phyloP scores from a whole-genome alignment of 225 moss, liverwort and hornwort genomes.

The Sphagnum tenellum region DNA sequence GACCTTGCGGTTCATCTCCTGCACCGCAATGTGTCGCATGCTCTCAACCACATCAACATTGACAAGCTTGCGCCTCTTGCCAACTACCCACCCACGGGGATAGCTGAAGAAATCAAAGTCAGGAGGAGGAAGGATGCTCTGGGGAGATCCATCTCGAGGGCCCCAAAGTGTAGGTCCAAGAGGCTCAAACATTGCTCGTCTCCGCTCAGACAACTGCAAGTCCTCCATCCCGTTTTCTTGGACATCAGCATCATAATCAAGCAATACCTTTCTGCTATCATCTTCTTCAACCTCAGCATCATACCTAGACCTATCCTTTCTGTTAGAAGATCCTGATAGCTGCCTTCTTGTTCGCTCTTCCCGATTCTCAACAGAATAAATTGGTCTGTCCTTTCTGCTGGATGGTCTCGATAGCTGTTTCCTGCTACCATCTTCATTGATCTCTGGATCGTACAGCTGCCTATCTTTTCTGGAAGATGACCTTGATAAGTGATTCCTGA shows the following conservation, averaged over 20 bases:
- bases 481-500: slow-evolving; percentile 41
- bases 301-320: slow-evolving; percentile 34
- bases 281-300: slow-evolving; percentile 20
- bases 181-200: slow-evolving; percentile 93
- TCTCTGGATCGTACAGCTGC: slow-evolving; percentile 44
- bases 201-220: slow-evolving; percentile 67
- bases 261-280: slow-evolving; percentile 29
- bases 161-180: slow-evolving; percentile 74
- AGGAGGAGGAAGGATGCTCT: slow-evolving; percentile 76
- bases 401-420: slow-evolving; percentile 47
- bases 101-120: slow-evolving; percentile 85
- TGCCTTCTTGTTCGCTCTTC: slow-evolving; percentile 50
- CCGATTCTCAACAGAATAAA: neutral
- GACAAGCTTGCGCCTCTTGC: slow-evolving; percentile 96
- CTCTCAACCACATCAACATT: slow-evolving; percentile 99
- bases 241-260: slow-evolving; percentile 58
- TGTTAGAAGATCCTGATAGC: slow-evolving; percentile 60
- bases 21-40: slow-evolving; percentile 99
- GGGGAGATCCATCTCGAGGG: slow-evolving; percentile 79
- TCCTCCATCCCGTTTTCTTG: slow-evolving; percentile 67
- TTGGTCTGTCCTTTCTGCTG: slow-evolving; percentile 35
- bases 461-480: slow-evolving; percentile 45
- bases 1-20: slow-evolving; percentile 99
- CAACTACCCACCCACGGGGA: slow-evolving; percentile 97
- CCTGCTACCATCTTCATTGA: slow-evolving; percentile 48